phyloP scores from a whole-genome alignment of 2,329 filamentous ascomycete genomes.

The Colletotrichum graminicola region DNA sequence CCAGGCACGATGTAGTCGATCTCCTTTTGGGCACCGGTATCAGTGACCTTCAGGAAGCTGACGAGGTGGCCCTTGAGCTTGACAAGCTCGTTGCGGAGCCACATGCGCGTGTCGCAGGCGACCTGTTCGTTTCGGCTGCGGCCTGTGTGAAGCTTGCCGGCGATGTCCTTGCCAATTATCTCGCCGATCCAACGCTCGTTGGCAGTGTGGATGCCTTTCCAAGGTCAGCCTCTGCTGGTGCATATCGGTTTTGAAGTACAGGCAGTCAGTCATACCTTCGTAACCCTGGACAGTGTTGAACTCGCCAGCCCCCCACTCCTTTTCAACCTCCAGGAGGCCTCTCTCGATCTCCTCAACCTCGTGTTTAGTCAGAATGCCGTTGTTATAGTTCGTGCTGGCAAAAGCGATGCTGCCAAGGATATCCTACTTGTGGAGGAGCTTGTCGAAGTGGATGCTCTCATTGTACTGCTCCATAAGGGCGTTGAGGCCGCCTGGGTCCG shows the following conservation, averaged over 20 bases:
- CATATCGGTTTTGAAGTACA: conserved; percentile 52
- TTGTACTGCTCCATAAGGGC: conserved; percentile 91
- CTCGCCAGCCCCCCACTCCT: conserved; percentile 58
- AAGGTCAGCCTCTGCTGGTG: conserved; percentile 1
- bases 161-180: conserved; percentile 77
- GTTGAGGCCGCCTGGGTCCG: conserved; percentile 76
- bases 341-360: conserved; percentile 82
- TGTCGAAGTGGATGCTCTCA: conserved; percentile 83
- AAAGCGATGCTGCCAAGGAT: conserved; percentile 86
- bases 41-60: conserved; percentile 77
- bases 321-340: conserved; percentile 67
- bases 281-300: conserved; percentile 64
- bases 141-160: conserved; percentile 79
- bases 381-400: conserved; percentile 82
- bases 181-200: conserved; percentile 72
- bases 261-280: conserved; percentile 26
- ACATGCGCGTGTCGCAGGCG: conserved; percentile 79
- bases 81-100: conserved; percentile 80
- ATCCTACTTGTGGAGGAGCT: conserved; percentile 82
- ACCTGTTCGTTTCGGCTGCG: conserved; percentile 80
- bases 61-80: conserved; percentile 77
- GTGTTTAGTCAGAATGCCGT: conserved; percentile 76
- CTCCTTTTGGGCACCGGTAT: conserved; percentile 77
- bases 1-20: conserved; percentile 86
- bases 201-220: conserved; percentile 61